Base-by-base conservation (phyloP, 2,329 filamentous ascomycete genomes). In the Claviceps quebecensis region DNA sequence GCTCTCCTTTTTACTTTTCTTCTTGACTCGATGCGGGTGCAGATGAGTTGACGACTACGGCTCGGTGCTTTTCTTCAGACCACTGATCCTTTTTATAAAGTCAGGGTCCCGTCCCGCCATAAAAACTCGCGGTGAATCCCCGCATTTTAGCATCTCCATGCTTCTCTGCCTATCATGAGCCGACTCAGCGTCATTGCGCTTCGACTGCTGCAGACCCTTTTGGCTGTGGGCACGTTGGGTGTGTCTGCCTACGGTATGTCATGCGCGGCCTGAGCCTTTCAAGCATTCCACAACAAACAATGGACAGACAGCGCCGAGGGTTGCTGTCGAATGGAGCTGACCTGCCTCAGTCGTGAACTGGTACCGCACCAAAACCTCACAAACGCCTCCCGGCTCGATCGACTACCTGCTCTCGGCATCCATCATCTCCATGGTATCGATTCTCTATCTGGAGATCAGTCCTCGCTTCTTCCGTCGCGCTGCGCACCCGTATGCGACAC, bases 351-450 rank as follows among this genome's bases (percentile, higher is more conserved):
- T 83, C 52, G 69, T 75, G 56, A 70, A 81, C 64, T 82, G 77
- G 75, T 81, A 80, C 63, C 71, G 75, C 61, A 67, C 65, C 54
- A 68, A 78, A 59, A 83, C 76, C 59, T 68, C 72, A 56, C 72
- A 71, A 3, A 57, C 70, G 17, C 72, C 78, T n/a, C 79, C 80
- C 0, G 67, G 71, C 3, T 72, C 78, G 55, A 65, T 83, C 64
- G 76, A 73, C 67, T 81, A 80, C 62, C 64, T 82, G 55, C 65
- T 82, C 58, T 76, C 78, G 59, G 69, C 68, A 26, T 72, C 77
- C 1, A 56, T 77, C 44, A 73, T 77, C 59, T 76, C 78, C 29
- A 61, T 81, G 39, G 23, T 80, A 50, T 80, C 78, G 8, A 61
- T 81, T 49, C 60, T 65, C 48, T 79, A 78, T 58, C 69, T 81